Evolutionary conservation across 768 basidiomycete species (phyloP).

Genomic region (Crepidotus variabilis): DNA sequence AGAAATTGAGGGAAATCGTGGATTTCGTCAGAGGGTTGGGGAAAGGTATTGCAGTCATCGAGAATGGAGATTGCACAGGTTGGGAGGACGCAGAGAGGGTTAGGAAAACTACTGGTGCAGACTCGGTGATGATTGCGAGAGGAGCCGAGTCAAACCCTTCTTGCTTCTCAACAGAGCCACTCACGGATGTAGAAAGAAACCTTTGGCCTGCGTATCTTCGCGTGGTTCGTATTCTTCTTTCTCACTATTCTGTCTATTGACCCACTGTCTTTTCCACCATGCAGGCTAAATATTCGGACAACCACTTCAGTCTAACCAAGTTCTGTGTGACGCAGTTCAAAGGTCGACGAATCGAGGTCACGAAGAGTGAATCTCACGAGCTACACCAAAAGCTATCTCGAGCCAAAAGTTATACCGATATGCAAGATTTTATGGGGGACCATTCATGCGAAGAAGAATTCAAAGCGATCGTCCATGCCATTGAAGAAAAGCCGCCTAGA

Average conservation of each 20-base stretch:
- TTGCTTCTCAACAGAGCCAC: conserved; percentile 70
- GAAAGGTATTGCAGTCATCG: conserved; percentile 80
- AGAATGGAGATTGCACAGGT: conserved; percentile 89
- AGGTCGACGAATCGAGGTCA: conserved; percentile 50
- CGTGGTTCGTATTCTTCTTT: conserved; percentile 41
- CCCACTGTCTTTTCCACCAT: too few species aligned
- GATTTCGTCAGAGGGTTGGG: conserved; percentile 75
- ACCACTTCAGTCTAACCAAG: conserved; percentile 83
- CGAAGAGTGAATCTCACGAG: conserved; percentile 55
- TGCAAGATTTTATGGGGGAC: conserved; percentile 46
- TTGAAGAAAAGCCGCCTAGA: conserved; percentile 42
- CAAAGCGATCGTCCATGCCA: conserved; percentile 45
- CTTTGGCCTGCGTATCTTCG: conserved; percentile 73
- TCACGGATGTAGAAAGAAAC: conserved; percentile 63
- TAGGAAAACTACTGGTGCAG: conserved; percentile 74
- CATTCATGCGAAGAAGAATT: conserved; percentile 66
- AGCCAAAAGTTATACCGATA: conserved; percentile 59
- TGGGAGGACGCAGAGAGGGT: conserved; percentile 78
- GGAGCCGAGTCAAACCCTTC: conserved; percentile 92
- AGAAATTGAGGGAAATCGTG: conserved; percentile 80
- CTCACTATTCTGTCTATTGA: not conserved
- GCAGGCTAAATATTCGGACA: conserved; percentile 71
- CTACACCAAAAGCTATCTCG: conserved; percentile 50
- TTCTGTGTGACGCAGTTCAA: conserved; percentile 86
- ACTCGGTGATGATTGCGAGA: conserved; percentile 95